Evolutionary conservation across 2,329 filamentous ascomycete genomes (phyloP).

Genomic region (Leptographium lundbergii): DNA sequence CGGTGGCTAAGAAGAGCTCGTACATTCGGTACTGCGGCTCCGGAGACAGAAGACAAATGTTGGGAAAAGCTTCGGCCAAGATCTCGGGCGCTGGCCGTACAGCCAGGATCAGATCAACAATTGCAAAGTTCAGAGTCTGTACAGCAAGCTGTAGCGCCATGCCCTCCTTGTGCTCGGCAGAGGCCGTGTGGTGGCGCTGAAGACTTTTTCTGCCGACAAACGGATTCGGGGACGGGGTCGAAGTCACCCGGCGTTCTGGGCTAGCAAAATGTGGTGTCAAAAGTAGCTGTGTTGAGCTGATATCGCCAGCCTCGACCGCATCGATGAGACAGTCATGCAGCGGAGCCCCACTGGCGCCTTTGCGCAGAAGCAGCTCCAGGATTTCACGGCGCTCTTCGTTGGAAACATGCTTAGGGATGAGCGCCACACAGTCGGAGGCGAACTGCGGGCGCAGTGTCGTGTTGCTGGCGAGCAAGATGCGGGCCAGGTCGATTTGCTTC

Average conservation of each 20-base stretch:
- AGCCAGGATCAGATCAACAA: constrained; percentile 33
- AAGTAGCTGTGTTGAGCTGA: constrained; percentile 33
- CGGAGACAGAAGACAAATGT: constrained; percentile 28
- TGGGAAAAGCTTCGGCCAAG: constrained; percentile 34
- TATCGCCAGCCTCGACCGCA: constrained; percentile 34
- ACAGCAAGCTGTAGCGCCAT: constrained; percentile 38
- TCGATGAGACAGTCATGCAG: constrained; percentile 38
- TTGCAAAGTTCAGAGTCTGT: constrained; percentile 27
- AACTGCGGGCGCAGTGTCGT: constrained; percentile 28
- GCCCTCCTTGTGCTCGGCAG: constrained; percentile 38
- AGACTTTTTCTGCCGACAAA: neutral
- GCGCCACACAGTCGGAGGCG: constrained; percentile 38
- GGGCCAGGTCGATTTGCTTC: constrained; percentile 32
- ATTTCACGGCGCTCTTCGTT: constrained; percentile 32
- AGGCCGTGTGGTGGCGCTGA: constrained; percentile 35
- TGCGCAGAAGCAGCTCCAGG: constrained; percentile 32
- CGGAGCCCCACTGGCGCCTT: constrained; percentile 34
- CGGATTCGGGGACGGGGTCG: constrained; percentile 3
- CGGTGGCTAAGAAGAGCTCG: constrained; percentile 35
- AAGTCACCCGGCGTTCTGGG: constrained; percentile 3
- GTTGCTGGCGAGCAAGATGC: constrained; percentile 32
- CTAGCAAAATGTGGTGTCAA: constrained; percentile 33
- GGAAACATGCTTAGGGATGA: constrained; percentile 36
- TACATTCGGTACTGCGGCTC: constrained; percentile 34
- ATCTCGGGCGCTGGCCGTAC: constrained; percentile 34